These are phyloP conservation scores for Boletellus sp. DNA, from an alignment of 1,284 basidiomycete genomes.

Conservation along the genomic window DNA sequence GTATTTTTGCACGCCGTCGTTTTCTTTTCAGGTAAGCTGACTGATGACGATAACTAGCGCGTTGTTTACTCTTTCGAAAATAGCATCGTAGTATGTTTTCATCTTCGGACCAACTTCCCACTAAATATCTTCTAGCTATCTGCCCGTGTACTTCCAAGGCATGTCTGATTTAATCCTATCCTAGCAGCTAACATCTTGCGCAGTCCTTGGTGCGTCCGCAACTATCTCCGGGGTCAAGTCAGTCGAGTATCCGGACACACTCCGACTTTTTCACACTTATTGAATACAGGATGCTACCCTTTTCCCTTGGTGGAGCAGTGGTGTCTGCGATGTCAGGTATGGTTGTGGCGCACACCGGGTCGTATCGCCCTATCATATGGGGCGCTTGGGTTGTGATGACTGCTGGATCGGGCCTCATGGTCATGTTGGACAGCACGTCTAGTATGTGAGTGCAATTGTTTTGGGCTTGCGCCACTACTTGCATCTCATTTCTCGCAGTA, in stretches of 20 bases:
- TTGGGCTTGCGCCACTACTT: background rate
- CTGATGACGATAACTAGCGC: background rate
- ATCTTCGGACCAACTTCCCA: background rate
- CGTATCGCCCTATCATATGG: slow-evolving; percentile 41
- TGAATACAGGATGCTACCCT: slow-evolving; percentile 40
- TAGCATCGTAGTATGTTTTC: slow-evolving; percentile 27
- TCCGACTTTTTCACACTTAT: background rate
- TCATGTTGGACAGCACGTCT: slow-evolving; percentile 32
- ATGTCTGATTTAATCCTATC: background rate
- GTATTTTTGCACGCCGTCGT: slow-evolving; percentile 38
- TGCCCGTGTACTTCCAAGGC: slow-evolving; percentile 32
- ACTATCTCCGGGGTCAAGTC: slow-evolving; percentile 40
- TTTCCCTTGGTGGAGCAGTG: slow-evolving; percentile 37
- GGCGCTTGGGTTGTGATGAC: slow-evolving; percentile 29
- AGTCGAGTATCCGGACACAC: background rate
- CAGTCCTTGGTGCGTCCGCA: slow-evolving; percentile 44
- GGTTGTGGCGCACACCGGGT: slow-evolving; percentile 33
- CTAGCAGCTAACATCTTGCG: slow-evolving; percentile 15
- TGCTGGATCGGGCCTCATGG: slow-evolving; percentile 37
- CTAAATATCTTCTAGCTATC: slow-evolving; percentile 22
- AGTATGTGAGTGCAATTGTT: slow-evolving; percentile 14
- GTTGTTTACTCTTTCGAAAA: background rate
- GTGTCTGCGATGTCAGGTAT: slow-evolving; percentile 36
- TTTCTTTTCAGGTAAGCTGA: slow-evolving; percentile 36
- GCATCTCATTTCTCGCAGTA: slow-evolving; percentile 15